These are phyloP conservation scores for Ophiocordyceps camponoti-rufipedis DNA, from an alignment of 2,329 filamentous ascomycete species.

Conservation along the genomic window DNA sequence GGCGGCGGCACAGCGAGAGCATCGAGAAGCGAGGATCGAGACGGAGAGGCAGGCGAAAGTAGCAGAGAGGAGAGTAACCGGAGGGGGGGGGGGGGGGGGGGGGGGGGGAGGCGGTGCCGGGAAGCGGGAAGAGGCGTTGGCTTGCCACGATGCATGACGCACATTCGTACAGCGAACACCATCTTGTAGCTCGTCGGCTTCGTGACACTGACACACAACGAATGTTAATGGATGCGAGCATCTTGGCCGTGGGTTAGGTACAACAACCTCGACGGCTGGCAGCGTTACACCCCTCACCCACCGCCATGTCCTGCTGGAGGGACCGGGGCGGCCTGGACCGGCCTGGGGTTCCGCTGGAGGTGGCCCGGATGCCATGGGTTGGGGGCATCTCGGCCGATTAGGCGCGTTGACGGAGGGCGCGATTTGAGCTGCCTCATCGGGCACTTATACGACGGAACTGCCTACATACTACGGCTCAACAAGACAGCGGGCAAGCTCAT, in stretches of 20 bases:
- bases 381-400: not conserved
- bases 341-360: not conserved
- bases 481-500: no score
- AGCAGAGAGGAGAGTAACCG: no score
- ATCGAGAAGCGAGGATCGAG: not conserved
- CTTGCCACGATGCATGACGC: not conserved
- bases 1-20: not conserved
- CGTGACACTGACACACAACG: not conserved
- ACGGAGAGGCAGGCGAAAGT: no score
- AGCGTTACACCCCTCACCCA: not conserved
- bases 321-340: not conserved
- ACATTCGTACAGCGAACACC: not conserved
- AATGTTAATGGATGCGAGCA: not conserved
- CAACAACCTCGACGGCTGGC: not conserved
- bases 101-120: not conserved
- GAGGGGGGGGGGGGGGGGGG: no score
- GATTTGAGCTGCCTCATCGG: not conserved
- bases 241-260: not conserved
- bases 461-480: not conserved
- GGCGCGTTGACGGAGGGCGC: not conserved
- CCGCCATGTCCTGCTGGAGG: not conserved
- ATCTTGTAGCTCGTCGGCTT: not conserved
- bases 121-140: not conserved
- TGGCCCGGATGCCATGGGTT: not conserved
- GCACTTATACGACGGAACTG: no score